phyloP scores from a whole-genome alignment of 1,139 yeast species.

The Pichia sp. region DNA sequence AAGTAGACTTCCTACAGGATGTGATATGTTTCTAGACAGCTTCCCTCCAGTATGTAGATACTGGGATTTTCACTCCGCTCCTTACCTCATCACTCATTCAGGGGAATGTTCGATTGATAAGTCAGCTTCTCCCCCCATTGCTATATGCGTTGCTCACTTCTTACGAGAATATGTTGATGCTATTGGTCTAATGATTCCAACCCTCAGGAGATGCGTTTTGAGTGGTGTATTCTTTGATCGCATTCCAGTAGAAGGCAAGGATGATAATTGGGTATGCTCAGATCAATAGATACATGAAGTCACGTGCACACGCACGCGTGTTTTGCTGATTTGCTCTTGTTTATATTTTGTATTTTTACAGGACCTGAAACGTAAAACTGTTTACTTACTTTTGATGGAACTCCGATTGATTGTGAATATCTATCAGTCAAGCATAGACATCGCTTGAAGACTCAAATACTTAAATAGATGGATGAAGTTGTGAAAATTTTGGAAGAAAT shows the following conservation, averaged over 20 bases:
- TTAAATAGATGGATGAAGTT: background rate
- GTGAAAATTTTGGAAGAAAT: background rate
- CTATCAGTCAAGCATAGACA: no score
- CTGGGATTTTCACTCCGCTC: conserved; percentile 42
- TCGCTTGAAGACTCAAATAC: background rate
- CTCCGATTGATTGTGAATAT: no score
- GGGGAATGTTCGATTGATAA: conserved; percentile 35
- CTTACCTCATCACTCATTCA: conserved; percentile 31
- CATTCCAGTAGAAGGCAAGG: background rate
- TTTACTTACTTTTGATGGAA: no score
- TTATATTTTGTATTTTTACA: background rate
- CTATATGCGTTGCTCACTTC: conserved; percentile 38
- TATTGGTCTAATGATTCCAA: conserved; percentile 30
- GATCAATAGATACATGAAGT: background rate
- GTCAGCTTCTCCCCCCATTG: conserved; percentile 31
- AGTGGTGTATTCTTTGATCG: conserved; percentile 27
- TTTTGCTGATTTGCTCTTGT: background rate
- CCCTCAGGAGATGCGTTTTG: conserved; percentile 22
- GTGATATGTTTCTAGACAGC: conserved; percentile 31
- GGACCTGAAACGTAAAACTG: no score
- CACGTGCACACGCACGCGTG: background rate
- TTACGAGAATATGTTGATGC: conserved; percentile 35
- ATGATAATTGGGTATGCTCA: background rate
- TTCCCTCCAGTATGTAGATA: conserved; percentile 32
- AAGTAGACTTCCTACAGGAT: conserved; percentile 30